A percentile compares a stretch with the other conserved stretches of the same genome.
phyloP scores from a whole-genome alignment of 768 basidiomycete species.

The Kwoniella dendrophila region DNA sequence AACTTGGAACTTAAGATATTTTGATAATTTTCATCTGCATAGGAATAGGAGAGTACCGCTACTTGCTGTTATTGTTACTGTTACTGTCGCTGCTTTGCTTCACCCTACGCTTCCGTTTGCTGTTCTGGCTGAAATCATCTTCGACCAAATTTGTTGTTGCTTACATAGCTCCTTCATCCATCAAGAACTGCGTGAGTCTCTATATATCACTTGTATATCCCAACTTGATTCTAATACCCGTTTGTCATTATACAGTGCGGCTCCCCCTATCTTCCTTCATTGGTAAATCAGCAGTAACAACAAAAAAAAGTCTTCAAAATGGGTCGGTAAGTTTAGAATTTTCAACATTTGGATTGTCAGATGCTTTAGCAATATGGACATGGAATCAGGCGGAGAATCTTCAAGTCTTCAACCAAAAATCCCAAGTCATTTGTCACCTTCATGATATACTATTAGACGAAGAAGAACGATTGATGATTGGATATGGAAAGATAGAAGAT shows the following conservation, averaged over 20 bases:
- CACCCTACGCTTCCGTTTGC: background rate
- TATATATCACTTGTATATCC: background rate
- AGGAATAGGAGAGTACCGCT: too few relatives aligned
- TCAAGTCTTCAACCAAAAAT: too few relatives aligned
- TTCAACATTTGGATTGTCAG: background rate
- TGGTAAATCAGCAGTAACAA: conserved; percentile 23
- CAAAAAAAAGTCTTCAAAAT: conserved; percentile 43
- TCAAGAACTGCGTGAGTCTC: conserved; percentile 29
- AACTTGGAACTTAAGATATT: conserved; percentile 9
- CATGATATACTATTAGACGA: too few relatives aligned
- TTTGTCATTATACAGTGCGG: conserved; percentile 9
- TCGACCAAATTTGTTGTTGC: too few relatives aligned
- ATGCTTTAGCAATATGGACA: background rate
- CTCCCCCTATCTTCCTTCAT: conserved; percentile 23
- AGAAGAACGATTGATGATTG: background rate
- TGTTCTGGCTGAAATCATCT: background rate
- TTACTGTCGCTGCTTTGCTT: background rate
- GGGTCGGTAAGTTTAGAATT: conserved; percentile 51
- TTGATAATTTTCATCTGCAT: background rate
- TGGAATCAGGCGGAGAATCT: background rate
- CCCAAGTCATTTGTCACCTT: too few relatives aligned
- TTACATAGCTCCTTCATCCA: conserved; percentile 10
- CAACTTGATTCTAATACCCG: background rate
- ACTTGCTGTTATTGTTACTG: background rate
- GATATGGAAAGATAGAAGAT: background rate